phyloP scores from a whole-genome alignment of 176 grass and related monocot species.

The Cenchrus purpureus region DNA sequence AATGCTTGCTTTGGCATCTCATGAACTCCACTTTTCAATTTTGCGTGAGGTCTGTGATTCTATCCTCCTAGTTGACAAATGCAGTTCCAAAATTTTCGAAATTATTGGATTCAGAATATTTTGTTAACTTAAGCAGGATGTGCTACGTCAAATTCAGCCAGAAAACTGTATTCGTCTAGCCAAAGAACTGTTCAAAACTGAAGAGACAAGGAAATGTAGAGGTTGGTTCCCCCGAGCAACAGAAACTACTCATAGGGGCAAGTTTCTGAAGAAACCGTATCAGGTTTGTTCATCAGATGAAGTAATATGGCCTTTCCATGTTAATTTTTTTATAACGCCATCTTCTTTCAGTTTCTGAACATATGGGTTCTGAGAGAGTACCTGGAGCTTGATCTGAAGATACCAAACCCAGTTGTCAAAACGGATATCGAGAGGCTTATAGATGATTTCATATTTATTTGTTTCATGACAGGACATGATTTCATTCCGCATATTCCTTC shows the following conservation, averaged over 20 bases:
- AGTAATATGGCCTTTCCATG: neutral
- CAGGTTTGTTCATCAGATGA: slow-evolving; percentile 33
- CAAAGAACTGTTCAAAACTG: neutral
- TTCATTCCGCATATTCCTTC: slow-evolving; percentile 81
- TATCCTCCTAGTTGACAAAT: neutral
- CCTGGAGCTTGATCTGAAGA: slow-evolving; percentile 72
- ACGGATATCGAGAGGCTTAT: slow-evolving; percentile 63
- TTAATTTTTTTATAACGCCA: neutral
- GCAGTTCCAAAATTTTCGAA: neutral
- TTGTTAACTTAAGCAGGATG: slow-evolving; percentile 24
- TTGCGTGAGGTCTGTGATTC: slow-evolving; percentile 56
- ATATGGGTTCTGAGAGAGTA: slow-evolving; percentile 86
- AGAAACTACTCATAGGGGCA: neutral
- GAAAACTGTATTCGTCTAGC: neutral
- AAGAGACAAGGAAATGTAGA: slow-evolving; percentile 25
- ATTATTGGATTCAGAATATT: neutral
- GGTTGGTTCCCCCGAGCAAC: slow-evolving; percentile 3
- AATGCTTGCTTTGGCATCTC: slow-evolving; percentile 87
- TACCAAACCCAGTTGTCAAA: slow-evolving; percentile 45
- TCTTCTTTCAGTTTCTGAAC: slow-evolving; percentile 66
- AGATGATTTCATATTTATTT: slow-evolving; percentile 84
- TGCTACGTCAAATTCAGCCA: neutral
- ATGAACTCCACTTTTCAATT: slow-evolving; percentile 84
- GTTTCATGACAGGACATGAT: slow-evolving; percentile 85
- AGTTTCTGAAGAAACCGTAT: slow-evolving; percentile 30